Base-by-base conservation (phyloP, 139 green algal genomes). In the Spirogloea muscicola region DNA sequence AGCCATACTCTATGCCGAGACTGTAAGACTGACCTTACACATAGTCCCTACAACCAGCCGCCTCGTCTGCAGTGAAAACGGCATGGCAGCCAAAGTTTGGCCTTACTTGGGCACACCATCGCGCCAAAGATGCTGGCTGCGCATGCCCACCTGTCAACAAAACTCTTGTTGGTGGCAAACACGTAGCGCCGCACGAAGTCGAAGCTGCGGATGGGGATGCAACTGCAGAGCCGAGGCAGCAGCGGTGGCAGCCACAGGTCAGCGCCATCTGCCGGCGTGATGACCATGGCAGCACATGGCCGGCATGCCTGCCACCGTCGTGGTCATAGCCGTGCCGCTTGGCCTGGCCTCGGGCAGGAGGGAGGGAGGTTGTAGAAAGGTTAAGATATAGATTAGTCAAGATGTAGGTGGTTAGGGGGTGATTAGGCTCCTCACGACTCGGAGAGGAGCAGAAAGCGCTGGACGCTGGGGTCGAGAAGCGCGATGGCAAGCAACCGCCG, bases 161-260 rank as follows among this genome's bases (percentile, higher is more conserved):
- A 70, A 3, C 68, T 75, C 46, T 33, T 21, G 25, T 76, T 59
- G 39, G 64, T 79, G 21, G 39, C 40, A 31, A 77, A 73, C 25
- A 77, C 63, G 68, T 77, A 77, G 5, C 81, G n/a, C 10, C 31
- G 58, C 16, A 77, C 68, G 68, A 34, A 77, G 5, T 62, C 68
- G n/a, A 77, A 77, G 68, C 62, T 77, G 29, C 37, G 65, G n/a
- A 81, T n/a, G 29, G 72, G 69, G 36, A 84, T 75, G 70, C 71
- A 68, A 51, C 59, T 68, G 59, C 18, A 57, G 55, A 13, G 27
- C n/a, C n/a, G n/a, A n/a, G n/a, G n/a, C n/a, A n/a, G n/a, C n/a
- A n/a, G n/a, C n/a, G n/a, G 55, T 9, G 27, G 55, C 21, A 21
- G 21, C 21, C 46, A 55, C 21, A 55, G 21, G 46, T 21, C n/a